These are phyloP conservation scores for Daldinia childiae DNA, from an alignment of 495 filamentous ascomycete species.

Conservation along the genomic window DNA sequence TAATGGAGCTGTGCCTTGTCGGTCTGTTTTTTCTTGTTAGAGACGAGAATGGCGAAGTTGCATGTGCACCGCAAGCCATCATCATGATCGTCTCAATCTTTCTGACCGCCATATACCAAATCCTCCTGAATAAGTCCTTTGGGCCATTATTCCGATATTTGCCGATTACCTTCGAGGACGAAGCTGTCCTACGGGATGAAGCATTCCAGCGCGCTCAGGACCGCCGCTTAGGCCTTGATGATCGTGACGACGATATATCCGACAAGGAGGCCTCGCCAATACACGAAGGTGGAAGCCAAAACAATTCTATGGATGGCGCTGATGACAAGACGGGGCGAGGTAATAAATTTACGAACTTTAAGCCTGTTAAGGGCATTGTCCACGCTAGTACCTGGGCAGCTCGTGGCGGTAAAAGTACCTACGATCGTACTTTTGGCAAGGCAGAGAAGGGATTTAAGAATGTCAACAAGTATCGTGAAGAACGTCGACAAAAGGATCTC, in stretches of 20 bases:
- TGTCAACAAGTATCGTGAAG: slow-evolving; percentile 52
- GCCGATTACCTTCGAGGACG: slow-evolving; percentile 95
- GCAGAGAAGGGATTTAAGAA: slow-evolving; percentile 50
- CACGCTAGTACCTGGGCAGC: slow-evolving; percentile 61
- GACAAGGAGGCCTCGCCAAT: slow-evolving; percentile 42
- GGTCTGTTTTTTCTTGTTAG: slow-evolving; percentile 90
- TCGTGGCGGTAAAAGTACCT: slow-evolving; percentile 52
- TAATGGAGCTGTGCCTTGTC: slow-evolving; percentile 91
- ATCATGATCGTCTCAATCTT: slow-evolving; percentile 82
- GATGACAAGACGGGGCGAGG: slow-evolving; percentile 32
- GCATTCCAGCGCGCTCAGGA: slow-evolving; percentile 84
- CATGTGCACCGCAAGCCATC: slow-evolving; percentile 84
- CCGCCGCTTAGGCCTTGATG: slow-evolving; percentile 62
- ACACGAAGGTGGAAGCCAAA: slow-evolving; percentile 42
- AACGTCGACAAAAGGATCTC: slow-evolving; percentile 58
- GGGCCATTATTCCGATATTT: slow-evolving; percentile 86
- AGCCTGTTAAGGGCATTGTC: slow-evolving; percentile 57
- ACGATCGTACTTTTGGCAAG: slow-evolving; percentile 54
- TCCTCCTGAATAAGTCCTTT: slow-evolving; percentile 84
- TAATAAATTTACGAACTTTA: slow-evolving; percentile 46
- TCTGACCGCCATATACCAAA: slow-evolving; percentile 82
- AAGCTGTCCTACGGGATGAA: slow-evolving; percentile 87
- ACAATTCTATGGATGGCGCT: slow-evolving; percentile 23
- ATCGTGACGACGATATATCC: slow-evolving; percentile 58
- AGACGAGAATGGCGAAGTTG: slow-evolving; percentile 64